phyloP scores from a whole-genome alignment of 805 yeast species.

The Yamadazyma phyllophila region DNA sequence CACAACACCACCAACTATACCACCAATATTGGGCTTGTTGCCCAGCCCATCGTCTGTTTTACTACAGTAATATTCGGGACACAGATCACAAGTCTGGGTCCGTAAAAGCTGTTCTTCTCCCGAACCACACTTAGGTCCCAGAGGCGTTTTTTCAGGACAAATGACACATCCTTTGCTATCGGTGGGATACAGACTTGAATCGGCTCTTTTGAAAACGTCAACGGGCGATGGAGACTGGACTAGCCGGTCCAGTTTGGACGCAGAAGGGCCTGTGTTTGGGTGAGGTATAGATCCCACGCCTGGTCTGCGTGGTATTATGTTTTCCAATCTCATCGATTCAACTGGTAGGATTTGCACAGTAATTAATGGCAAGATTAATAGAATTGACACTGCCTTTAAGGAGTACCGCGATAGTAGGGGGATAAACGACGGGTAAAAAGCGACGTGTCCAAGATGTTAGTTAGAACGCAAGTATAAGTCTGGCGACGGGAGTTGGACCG shows the following conservation, averaged over 20 bases:
- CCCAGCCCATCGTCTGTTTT: slow-evolving; percentile 9
- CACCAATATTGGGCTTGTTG: slow-evolving; percentile 27
- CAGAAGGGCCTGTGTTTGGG: not conserved
- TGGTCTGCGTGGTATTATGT: too few species aligned
- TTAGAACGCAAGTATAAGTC: too few species aligned
- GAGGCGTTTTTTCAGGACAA: slow-evolving; percentile 25
- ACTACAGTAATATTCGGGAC: slow-evolving; percentile 25
- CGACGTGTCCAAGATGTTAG: too few species aligned
- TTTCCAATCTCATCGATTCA: too few species aligned
- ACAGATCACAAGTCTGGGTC: slow-evolving; percentile 22
- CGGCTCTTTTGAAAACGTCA: slow-evolving; percentile 2
- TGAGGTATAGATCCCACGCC: too few species aligned
- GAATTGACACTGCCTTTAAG: too few species aligned
- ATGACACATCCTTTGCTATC: slow-evolving; percentile 28
- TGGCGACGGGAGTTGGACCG: too few species aligned
- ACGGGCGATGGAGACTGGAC: not conserved
- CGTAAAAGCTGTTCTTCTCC: slow-evolving; percentile 22
- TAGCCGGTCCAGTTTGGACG: not conserved
- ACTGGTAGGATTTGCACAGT: too few species aligned
- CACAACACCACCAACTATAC: slow-evolving; percentile 42
- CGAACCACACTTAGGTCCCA: slow-evolving; percentile 28
- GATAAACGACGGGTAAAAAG: too few species aligned
- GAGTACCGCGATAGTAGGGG: too few species aligned
- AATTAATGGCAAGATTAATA: too few species aligned
- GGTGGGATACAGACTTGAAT: not conserved